Conservation (phyloP, 129 eudicot genomes). For the Sambucus nigra region DNA sequence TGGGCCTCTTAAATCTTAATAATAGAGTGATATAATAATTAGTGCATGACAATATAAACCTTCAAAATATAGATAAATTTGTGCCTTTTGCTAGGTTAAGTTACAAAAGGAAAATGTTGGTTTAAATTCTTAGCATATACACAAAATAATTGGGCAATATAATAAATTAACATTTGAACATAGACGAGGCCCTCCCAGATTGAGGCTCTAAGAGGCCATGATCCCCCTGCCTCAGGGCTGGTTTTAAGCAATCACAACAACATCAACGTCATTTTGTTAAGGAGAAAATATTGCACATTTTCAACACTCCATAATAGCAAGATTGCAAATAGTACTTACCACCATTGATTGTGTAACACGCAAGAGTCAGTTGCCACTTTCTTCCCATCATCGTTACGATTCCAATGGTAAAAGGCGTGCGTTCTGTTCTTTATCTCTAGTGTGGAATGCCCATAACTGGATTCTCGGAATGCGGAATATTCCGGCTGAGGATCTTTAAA, state of each 20-base stretch:
- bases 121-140: too few relatives aligned
- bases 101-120: too few relatives aligned
- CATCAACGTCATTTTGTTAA: too few relatives aligned
- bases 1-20: too few relatives aligned
- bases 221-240: too few relatives aligned
- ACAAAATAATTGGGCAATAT: too few relatives aligned
- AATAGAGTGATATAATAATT: too few relatives aligned
- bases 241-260: not conserved
- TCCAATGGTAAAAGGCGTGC: slow-evolving; percentile 89
- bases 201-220: too few relatives aligned
- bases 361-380: slow-evolving; percentile 60
- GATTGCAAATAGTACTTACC: slow-evolving; percentile 39
- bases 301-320: not conserved
- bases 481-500: slow-evolving; percentile 89
- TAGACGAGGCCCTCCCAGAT: not conserved
- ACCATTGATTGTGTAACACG: slow-evolving; percentile 62
- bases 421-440: slow-evolving; percentile 81
- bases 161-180: not conserved
- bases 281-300: not conserved
- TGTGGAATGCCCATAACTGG: slow-evolving; percentile 90
- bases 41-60: too few relatives aligned
- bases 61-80: too few relatives aligned
- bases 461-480: slow-evolving; percentile 91
- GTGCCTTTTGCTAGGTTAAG: too few relatives aligned
- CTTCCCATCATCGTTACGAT: slow-evolving; percentile 91